Conservation (phyloP, 192 early-diverging fungal species). For the Umbelopsis ramanniana region DNA sequence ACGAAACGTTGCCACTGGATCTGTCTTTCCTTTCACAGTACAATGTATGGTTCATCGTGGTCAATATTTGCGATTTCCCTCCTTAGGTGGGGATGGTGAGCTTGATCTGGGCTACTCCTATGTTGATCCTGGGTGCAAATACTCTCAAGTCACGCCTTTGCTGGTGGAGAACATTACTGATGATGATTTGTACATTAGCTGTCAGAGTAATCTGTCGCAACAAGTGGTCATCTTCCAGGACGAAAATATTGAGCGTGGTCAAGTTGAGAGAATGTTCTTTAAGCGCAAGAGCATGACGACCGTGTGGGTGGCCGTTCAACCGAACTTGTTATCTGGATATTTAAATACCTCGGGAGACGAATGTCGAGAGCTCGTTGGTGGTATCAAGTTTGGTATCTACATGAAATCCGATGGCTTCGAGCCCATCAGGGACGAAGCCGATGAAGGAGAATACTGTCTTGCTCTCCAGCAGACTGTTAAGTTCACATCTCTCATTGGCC, state of each 20-base stretch:
- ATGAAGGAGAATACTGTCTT: constrained; percentile 45
- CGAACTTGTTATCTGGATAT: constrained; percentile 56
- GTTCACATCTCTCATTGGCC: constrained; percentile 81
- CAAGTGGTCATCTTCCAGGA: constrained; percentile 80
- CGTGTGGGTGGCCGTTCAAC: constrained; percentile 82
- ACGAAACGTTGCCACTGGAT: constrained; percentile 39
- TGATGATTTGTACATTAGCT: constrained; percentile 70
- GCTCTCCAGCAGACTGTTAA: constrained; percentile 75
- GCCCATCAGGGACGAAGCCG: background rate
- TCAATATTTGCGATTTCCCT: constrained; percentile 67
- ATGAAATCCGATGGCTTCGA: constrained; percentile 47
- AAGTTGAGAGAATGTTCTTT: constrained; percentile 57
- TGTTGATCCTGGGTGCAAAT: constrained; percentile 74
- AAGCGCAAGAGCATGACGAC: constrained; percentile 51
- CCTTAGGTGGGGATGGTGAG: constrained; percentile 54
- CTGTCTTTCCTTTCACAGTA: constrained; percentile 48
- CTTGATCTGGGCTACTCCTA: constrained; percentile 86
- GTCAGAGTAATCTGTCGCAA: constrained; percentile 77
- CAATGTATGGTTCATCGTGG: constrained; percentile 54
- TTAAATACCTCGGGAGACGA: constrained; percentile 46
- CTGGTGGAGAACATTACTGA: constrained; percentile 72
- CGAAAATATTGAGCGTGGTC: constrained; percentile 54
- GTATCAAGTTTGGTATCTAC: constrained; percentile 74
- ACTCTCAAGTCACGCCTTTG: constrained; percentile 72
- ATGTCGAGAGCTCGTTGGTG: constrained; percentile 76